Base-by-base conservation (phyloP, 2,329 filamentous ascomycete genomes). In the Fusarium chlamydosporum region DNA sequence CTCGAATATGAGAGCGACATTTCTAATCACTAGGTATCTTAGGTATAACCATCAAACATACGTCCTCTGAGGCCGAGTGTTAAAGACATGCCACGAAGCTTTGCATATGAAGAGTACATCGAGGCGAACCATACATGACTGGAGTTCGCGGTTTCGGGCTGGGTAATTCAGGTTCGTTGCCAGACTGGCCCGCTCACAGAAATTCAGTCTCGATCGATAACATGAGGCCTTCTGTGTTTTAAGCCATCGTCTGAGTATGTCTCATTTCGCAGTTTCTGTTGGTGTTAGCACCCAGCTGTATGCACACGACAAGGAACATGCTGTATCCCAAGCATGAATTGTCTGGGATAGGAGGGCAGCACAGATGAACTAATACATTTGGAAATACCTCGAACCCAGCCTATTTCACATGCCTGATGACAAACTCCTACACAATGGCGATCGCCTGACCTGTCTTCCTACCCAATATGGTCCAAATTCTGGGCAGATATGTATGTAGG, bases 61-160 rank as follows among this genome's bases (percentile, higher is more conserved):
- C n/a, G 20, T 29, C 41, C 40, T 51, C 40, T 35, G 41, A 40
- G 55, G 56, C 57, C 37, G 26, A 23, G 37, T 46, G 7, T 65
- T 23, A 15, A 68, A 51, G 70, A 67, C 71, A 70, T 74, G 72
- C 75, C 75, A 76, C 75, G 72, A 70, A 73, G 58, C 67, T 67
- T 52, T 76, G 75, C 75, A 76, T 76, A 58, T 69, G 47, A 40
- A 27, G 26, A 68, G 69, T 57, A 64, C 63, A 66, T 71, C 41
- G 47, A 59, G 51, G 59, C 56, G 60, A 61, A 46, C 64, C 56
- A 33, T 37, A 40, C 33, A 66, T 66, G 35, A 55, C 61, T 63
- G 65, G 60, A 66, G 45, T 64, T 69, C 52, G 56, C 50, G 35
- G 33, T 71, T 48, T 43, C 29, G 34, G 51, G 42, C 48, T 53